These are phyloP conservation scores for Talaromyces sp. DNA, from an alignment of 2,329 filamentous ascomycete genomes.

Conservation along the genomic window DNA sequence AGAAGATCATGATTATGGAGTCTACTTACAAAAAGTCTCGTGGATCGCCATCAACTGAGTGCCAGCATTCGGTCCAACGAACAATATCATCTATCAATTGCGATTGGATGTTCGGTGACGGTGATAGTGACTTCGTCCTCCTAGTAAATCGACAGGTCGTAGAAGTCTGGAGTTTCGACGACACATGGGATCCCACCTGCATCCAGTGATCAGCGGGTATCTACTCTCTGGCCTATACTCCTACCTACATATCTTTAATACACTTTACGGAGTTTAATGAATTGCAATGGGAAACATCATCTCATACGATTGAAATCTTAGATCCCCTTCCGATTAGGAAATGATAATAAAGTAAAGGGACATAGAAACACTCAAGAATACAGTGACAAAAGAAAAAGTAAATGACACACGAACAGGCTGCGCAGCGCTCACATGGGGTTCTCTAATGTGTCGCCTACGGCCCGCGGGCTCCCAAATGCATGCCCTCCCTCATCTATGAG, in stretches of 20 bases:
- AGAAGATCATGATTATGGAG: neutral
- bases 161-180: constrained; percentile 2
- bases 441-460: constrained; percentile 19
- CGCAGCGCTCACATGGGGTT: constrained; percentile 15
- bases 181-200: neutral
- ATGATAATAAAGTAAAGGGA: constrained; percentile 21
- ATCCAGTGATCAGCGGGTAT: neutral
- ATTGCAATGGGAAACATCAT: neutral
- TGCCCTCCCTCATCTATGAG: constrained; percentile 10
- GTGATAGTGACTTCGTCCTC: constrained; percentile 3
- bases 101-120: constrained; percentile 5
- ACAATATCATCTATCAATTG: neutral
- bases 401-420: constrained; percentile 29
- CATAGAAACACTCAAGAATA: constrained; percentile 32
- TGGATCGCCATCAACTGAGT: neutral
- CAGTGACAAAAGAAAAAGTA: constrained; percentile 32
- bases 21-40: neutral
- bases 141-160: neutral
- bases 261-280: no score
- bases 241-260: no score
- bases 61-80: neutral
- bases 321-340: constrained; percentile 27
- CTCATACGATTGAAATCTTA: constrained; percentile 8
- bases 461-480: constrained; percentile 16
- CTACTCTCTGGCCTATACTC: no score